Conservation (phyloP, 805 yeast genomes). For the Nakazawaea ishiwadae region DNA sequence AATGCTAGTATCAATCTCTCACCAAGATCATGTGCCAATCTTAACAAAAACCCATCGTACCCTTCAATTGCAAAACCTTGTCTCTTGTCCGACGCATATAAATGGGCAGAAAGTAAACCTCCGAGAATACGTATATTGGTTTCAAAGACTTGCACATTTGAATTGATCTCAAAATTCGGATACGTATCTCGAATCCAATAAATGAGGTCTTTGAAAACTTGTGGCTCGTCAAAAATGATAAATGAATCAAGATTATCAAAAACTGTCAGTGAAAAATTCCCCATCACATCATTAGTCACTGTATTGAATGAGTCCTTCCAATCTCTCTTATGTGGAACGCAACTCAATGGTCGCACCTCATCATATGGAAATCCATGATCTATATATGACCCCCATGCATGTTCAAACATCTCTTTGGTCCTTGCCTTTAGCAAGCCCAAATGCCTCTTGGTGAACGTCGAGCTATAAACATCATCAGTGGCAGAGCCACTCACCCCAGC, state of each 20-base stretch:
- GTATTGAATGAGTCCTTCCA: conserved; percentile 45
- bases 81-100: conserved; percentile 52
- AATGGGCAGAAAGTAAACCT: conserved; percentile 73
- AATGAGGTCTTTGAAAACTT: conserved; percentile 44
- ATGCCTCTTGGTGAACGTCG: conserved; percentile 23
- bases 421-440: conserved; percentile 29
- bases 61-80: conserved; percentile 34
- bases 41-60: conserved; percentile 71
- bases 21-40: conserved; percentile 73
- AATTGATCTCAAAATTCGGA: conserved; percentile 52
- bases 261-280: conserved; percentile 74
- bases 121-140: conserved; percentile 80
- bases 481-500: background rate
- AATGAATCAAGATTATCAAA: conserved; percentile 78
- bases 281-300: conserved; percentile 76
- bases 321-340: conserved; percentile 67
- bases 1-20: conserved; percentile 66
- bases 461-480: conserved; percentile 17
- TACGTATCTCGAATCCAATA: conserved; percentile 30
- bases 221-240: conserved; percentile 64
- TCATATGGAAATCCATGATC: conserved; percentile 73
- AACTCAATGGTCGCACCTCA: conserved; percentile 71
- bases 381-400: conserved; percentile 72
- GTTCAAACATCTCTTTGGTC: conserved; percentile 57
- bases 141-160: conserved; percentile 86